Evolutionary conservation across 768 basidiomycete species (phyloP).

Genomic region (Lyophyllum decastes): DNA sequence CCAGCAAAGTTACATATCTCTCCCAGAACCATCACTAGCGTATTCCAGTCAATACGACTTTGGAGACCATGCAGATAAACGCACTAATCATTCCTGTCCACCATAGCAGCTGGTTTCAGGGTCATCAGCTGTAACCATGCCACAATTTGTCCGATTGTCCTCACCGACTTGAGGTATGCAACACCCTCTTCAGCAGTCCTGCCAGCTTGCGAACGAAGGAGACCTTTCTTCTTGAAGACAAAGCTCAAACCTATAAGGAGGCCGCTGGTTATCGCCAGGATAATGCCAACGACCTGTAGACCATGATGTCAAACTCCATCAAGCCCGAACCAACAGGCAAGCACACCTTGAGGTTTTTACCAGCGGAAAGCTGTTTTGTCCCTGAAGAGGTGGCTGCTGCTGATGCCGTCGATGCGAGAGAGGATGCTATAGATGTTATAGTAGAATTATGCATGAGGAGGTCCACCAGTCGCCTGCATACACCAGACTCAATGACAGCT

Average conservation of each 20-base stretch:
- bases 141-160: slow-evolving; percentile 26
- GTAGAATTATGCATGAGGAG: slow-evolving; percentile 90
- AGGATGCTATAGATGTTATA: slow-evolving; percentile 30
- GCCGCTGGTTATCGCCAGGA: slow-evolving; percentile 78
- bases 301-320: slow-evolving; percentile 11
- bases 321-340: not conserved
- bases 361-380: slow-evolving; percentile 34
- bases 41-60: slow-evolving; percentile 8
- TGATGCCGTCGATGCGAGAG: slow-evolving; percentile 33
- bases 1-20: slow-evolving; percentile 86
- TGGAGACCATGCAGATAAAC: slow-evolving; percentile 23
- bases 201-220: slow-evolving; percentile 80
- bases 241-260: slow-evolving; percentile 90
- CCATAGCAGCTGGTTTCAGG: slow-evolving; percentile 72
- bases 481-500: slow-evolving; percentile 97
- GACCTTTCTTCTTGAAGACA: slow-evolving; percentile 98
- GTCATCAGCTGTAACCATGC: slow-evolving; percentile 13
- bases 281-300: slow-evolving; percentile 68
- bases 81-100: slow-evolving; percentile 90
- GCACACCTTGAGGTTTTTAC: slow-evolving; percentile 55
- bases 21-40: slow-evolving; percentile 86
- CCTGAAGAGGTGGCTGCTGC: slow-evolving; percentile 42
- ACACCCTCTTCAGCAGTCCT: slow-evolving; percentile 83
- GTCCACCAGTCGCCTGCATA: slow-evolving; percentile 96
- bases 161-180: slow-evolving; percentile 90